Evolutionary conservation across 352 stramenopile species (phyloP), one percentile per base, ranked within the genome.

Genomic region (Pythium utonaiense): DNA sequence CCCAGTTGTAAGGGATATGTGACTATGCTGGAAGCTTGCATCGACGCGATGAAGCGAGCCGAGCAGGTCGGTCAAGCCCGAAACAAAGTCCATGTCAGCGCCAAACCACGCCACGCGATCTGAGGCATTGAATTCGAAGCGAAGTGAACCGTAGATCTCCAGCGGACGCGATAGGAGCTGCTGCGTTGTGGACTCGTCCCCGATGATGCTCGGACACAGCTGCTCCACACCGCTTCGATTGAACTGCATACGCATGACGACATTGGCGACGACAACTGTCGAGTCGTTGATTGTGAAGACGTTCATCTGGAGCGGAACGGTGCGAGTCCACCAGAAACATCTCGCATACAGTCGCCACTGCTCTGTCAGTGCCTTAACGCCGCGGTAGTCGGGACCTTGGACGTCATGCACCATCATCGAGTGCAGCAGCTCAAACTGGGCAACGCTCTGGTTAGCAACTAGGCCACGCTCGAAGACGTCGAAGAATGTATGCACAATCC

Each of bases 61-160:
- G n/a, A 80, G 33, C n/a, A 70, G 45, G 14, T 36, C 57, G 9
- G 75, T 56, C 2, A 87, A 44, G 0, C 66, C 79, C 5, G 27
- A 38, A 22, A 87, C 62, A 51, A 87, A 76, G 67, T 88, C 73
- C 64, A 77, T 75, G 51, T 88, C 75, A 24, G 73, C 71, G 28
- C 75, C 75, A 38, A 86, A 74, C 75, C 72, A 86, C 42, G 63
- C 83, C 21, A 83, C 49, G 21, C 58, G 17, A 16, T 38, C 49
- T 25, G 63, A 67, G 24, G 25, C 22, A 30, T 84, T 74, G 30
- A 88, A 80, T n/a, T 78, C 53, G 58, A 86, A 86, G 42, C 58
- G 64, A 48, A 85, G 80, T 48, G 73, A 74, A 12, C 75, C 74
- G 1, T 67, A 56, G 1, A 78, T 60, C 21, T 71, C 33, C 8